Evolutionary conservation across 148 eudicot species (phyloP).

Genomic region (Amaranthus cruentus): DNA sequence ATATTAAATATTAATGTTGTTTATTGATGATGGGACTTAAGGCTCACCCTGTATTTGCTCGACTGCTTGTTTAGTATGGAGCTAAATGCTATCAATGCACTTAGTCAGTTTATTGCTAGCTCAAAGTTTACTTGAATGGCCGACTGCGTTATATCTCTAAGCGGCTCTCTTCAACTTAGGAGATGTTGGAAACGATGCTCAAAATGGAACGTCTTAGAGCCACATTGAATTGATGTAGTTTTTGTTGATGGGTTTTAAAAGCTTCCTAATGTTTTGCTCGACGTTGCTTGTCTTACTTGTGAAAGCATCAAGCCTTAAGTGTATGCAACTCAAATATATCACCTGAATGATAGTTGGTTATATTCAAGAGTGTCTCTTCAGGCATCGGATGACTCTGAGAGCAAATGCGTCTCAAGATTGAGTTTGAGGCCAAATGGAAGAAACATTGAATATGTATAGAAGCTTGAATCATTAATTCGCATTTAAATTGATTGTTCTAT

Average conservation of each 20-base stretch:
- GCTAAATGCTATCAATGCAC: too few relatives aligned
- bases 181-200: constrained; percentile 62
- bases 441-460: too few relatives aligned
- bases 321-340: too few relatives aligned
- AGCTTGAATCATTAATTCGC: constrained; percentile 21
- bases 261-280: constrained; percentile 25
- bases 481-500: constrained; percentile 18
- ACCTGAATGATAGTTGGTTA: too few relatives aligned
- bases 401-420: too few relatives aligned
- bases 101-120: too few relatives aligned
- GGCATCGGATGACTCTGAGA: too few relatives aligned
- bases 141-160: constrained; percentile 72
- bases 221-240: constrained; percentile 34
- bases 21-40: constrained; percentile 59
- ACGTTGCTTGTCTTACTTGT: too few relatives aligned
- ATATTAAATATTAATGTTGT: constrained; percentile 22
- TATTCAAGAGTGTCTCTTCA: too few relatives aligned
- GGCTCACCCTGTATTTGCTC: constrained; percentile 62
- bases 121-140: constrained; percentile 72
- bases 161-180: constrained; percentile 71
- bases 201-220: constrained; percentile 56
- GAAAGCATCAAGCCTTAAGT: too few relatives aligned
- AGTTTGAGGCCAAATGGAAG: too few relatives aligned
- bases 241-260: constrained; percentile 14
- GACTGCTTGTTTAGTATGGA: constrained; percentile 56